Evolutionary conservation across 164 flowering plant species (phyloP).

Genomic region (Macadamia integrifolia): DNA sequence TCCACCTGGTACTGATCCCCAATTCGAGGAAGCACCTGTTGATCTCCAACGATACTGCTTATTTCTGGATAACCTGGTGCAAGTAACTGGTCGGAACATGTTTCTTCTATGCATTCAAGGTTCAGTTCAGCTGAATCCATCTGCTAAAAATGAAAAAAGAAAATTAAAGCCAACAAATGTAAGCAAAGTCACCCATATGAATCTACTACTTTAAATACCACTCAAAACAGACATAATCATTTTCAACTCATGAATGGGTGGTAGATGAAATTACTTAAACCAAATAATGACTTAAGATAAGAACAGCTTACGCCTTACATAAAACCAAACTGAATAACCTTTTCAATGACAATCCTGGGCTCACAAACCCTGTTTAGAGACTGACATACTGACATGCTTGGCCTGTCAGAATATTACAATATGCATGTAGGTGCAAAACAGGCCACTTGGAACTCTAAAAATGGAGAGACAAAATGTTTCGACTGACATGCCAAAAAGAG

Average conservation of each 20-base stretch:
- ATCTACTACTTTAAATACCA: background rate
- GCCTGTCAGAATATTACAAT: too few relatives aligned
- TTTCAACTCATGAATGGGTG: too few relatives aligned
- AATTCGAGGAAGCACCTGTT: slow-evolving; percentile 53
- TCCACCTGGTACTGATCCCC: slow-evolving; percentile 75
- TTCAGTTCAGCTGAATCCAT: slow-evolving; percentile 31
- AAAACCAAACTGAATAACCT: too few relatives aligned
- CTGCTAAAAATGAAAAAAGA: slow-evolving; percentile 22
- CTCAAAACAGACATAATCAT: too few relatives aligned
- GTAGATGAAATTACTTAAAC: too few relatives aligned
- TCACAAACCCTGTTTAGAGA: too few relatives aligned
- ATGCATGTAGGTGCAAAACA: too few relatives aligned
- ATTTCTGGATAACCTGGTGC: slow-evolving; percentile 25
- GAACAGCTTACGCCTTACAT: too few relatives aligned
- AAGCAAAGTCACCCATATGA: background rate
- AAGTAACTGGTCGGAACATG: slow-evolving; percentile 21
- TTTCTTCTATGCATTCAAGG: slow-evolving; percentile 22
- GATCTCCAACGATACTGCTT: slow-evolving; percentile 39
- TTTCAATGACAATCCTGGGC: too few relatives aligned
- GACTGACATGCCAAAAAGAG: background rate
- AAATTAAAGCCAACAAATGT: background rate
- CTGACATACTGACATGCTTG: too few relatives aligned
- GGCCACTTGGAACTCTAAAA: background rate
- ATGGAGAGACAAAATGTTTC: background rate
- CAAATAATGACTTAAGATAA: too few relatives aligned